These are phyloP conservation scores for Wallacemonas sp. DNA, from an alignment of 208 protist species.

Conservation along the genomic window DNA sequence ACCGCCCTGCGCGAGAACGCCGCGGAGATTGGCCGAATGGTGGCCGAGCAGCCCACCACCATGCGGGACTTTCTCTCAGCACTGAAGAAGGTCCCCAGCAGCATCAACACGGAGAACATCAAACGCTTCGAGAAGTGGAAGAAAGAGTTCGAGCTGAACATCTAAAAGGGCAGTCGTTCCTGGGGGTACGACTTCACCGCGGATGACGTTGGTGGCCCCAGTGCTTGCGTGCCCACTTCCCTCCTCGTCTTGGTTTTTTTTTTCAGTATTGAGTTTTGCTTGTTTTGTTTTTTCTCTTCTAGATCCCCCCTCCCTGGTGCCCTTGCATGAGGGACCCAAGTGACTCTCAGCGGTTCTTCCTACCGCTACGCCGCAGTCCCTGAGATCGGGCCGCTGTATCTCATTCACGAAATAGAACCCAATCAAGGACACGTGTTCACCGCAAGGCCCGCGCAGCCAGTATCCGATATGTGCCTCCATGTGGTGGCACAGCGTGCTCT, in stretches of 20 bases:
- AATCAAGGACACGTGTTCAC: no score
- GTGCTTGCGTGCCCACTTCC: neutral
- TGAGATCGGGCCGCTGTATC: no score
- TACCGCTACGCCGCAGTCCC: no score
- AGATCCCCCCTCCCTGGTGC: no score
- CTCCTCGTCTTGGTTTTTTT: neutral
- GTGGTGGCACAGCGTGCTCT: no score
- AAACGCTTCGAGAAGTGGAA: slow-evolving; percentile 89
- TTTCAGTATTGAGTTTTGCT: slow-evolving; percentile 10
- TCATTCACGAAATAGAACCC: no score
- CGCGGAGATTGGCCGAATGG: slow-evolving; percentile 73
- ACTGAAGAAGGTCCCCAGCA: slow-evolving; percentile 83
- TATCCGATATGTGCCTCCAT: no score
- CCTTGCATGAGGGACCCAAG: no score
- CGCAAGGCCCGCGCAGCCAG: no score
- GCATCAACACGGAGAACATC: slow-evolving; percentile 82
- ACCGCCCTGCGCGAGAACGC: slow-evolving; percentile 63
- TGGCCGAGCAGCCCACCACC: slow-evolving; percentile 79
- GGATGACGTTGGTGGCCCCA: neutral
- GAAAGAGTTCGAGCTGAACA: slow-evolving; percentile 83
- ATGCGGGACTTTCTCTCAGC: slow-evolving; percentile 86
- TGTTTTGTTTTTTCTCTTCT: neutral
- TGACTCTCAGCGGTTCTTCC: no score
- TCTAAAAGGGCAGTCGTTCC: no score
- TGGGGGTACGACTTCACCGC: no score